Evolutionary conservation across 2,329 filamentous ascomycete genomes (phyloP), one percentile per base, ranked within the genome.

Genomic region (Xylariomycetidae sp.): DNA sequence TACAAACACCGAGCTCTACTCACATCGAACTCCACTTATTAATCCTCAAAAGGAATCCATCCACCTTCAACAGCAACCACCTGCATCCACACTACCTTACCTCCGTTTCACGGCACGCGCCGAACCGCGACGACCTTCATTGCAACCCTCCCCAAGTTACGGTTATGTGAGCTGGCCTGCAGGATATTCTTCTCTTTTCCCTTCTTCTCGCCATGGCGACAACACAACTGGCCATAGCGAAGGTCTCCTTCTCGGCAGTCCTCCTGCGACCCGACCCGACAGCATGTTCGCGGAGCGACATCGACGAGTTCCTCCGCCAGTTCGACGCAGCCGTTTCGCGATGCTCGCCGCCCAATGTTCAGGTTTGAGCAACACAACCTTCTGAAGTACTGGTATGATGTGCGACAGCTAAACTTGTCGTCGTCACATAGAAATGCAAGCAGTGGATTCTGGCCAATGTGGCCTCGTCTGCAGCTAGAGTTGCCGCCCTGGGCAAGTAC

Each of bases 271-370:
- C 81, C 25, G 85, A 90, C 54, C 82, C 84, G n/a, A 68, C 65
- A 14, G 73, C 82, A 8, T 72, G 85, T 35, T 63, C 76, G 30
- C 79, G 81, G 55, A 74, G 79, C 50, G 74, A 82, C 39, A 82
- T 90, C 58, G 72, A 81, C 47, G 60, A 71, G 37, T 84, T 90
- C 59, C 75, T 87, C 58, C 57, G 64, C 43, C 67, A 78, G 39
- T 69, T 92, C 51, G 73, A 79, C 58, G 64, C 70, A 55, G 73
- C 74, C 50, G 64, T 85, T 54, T 63, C 71, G 62, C 74, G 78
- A 66, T 90, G 85, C 74, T 85, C 84, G 53, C 73, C 79, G 54
- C 64, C 70, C 68, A 88, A 90, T 68, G 82, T 92, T 71, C 85
- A 92, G 85, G 85, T 92, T 85, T 87, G 82, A 70, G 56, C 60